Base-by-base conservation (phyloP, 257 asterid genomes). In the Nicotiana paniculata region DNA sequence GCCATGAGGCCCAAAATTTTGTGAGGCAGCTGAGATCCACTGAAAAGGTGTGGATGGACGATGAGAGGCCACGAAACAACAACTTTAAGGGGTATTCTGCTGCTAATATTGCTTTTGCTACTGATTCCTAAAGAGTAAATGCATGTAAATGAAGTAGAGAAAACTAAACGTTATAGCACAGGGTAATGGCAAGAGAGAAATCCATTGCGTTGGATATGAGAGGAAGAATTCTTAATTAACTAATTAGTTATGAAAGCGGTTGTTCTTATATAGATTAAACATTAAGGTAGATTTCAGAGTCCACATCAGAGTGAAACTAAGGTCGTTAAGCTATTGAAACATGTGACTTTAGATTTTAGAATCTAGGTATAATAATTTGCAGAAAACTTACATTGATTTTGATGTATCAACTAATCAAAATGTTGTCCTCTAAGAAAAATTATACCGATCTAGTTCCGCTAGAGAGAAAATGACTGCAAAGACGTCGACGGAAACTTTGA, bases 41-140 rank as follows among this genome's bases (percentile, higher is more conserved):
- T 80, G 21, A 87, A 33, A 64, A 85, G 85, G 82, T 77, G 88
- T n/a, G 85, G 87, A 62, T 87, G 90, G 16, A 86, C 90, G 5
- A 85, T 30, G 6, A 85, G 17, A 0, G 90, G 86, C 84, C 84
- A 83, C 6, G 82, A 61, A 15, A 76, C 85, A 12, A 81, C 67
- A 3, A 80, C 85, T 67, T 81, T 82, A 0, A 82, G 85, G 2
- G 86, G 82, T 24, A 17, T 17, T 26, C 32, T 28, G 11, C 57
- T 77, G 30, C 54, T 33, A 24, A 9, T 2, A 3, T 7, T 59
- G 4, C 65, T 59, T 59, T n/a, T 59, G 65, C 9, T 7, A n/a
- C 30, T 7, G 30, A 59, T 17, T 11, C 13, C 12, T 59, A n/a
- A 32, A 32, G 5, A 32, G 35, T 32, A 32, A 9, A 59, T 9